phyloP scores from a whole-genome alignment of 78 protist genomes.

The Dictyostelium capitatum region DNA sequence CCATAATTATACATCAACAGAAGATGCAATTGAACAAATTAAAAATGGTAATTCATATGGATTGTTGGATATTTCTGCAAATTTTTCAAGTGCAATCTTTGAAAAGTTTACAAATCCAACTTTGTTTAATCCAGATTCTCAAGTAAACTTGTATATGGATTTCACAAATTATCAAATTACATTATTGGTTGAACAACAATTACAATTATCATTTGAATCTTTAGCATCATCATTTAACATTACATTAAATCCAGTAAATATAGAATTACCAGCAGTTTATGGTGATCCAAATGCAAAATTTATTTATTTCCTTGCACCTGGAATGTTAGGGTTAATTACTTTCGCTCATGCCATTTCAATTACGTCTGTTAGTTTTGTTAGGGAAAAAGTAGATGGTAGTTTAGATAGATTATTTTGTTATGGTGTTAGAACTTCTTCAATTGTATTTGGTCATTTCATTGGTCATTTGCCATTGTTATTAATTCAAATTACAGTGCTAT shows the following conservation, averaged over 20 bases:
- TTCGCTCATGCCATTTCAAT: constrained; percentile 46
- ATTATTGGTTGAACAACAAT: constrained; percentile 5
- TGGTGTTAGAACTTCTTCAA: constrained; percentile 34
- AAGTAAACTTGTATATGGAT: constrained; percentile 30
- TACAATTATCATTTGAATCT: constrained; percentile 1
- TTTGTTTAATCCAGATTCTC: background rate
- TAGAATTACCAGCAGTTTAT: constrained; percentile 50
- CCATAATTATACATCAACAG: constrained; percentile 4
- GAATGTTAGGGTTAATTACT: constrained; percentile 37
- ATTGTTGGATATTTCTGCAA: background rate
- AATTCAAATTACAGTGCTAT: constrained; percentile 39
- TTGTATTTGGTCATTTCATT: constrained; percentile 38
- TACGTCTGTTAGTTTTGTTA: constrained; percentile 40
- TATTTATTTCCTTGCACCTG: constrained; percentile 81
- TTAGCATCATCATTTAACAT: background rate
- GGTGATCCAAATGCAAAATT: constrained; percentile 40
- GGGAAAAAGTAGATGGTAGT: constrained; percentile 68
- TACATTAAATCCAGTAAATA: constrained; percentile 10
- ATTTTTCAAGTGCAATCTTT: constrained; percentile 1
- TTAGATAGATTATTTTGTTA: constrained; percentile 52
- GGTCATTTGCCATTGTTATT: constrained; percentile 32
- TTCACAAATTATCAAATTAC: constrained; percentile 57
- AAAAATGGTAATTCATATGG: constrained; percentile 42
- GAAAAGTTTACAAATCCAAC: background rate
- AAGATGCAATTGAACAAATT: constrained; percentile 16